These are phyloP conservation scores for Zangia roseola DNA, from an alignment of 768 basidiomycete genomes.

Conservation along the genomic window DNA sequence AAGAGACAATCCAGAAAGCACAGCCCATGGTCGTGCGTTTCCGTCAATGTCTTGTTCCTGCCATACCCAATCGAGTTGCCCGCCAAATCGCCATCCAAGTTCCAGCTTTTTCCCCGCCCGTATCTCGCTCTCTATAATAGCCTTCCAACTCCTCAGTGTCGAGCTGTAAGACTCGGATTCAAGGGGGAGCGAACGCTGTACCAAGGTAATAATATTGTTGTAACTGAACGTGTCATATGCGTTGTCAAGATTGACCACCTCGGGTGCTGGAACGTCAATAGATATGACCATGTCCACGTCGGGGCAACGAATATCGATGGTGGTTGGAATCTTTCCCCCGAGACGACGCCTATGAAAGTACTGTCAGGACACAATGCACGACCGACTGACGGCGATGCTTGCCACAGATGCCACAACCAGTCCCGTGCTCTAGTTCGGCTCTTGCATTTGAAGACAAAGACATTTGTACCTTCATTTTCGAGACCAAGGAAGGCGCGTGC, in stretches of 20 bases:
- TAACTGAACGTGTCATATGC: constrained; percentile 54
- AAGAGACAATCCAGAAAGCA: constrained; percentile 74
- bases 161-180: constrained; percentile 27
- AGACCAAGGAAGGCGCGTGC: constrained; percentile 49
- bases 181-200: constrained; percentile 51
- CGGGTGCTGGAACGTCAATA: constrained; percentile 61
- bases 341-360: constrained; percentile 55
- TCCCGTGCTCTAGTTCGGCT: constrained; percentile 77
- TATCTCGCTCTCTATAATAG: constrained; percentile 53
- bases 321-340: constrained; percentile 67
- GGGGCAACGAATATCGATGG: constrained; percentile 72
- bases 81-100: constrained; percentile 75
- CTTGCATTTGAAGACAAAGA: constrained; percentile 85
- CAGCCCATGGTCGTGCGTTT: constrained; percentile 61
- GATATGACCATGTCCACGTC: constrained; percentile 62
- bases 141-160: constrained; percentile 52
- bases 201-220: constrained; percentile 61
- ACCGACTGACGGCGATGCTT: constrained; percentile 9
- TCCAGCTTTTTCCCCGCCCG: constrained; percentile 57
- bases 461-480: constrained; percentile 66
- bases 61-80: constrained; percentile 86
- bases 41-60: constrained; percentile 65
- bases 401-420: constrained; percentile 92
- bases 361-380: background rate
- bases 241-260: constrained; percentile 36